Base-by-base conservation (phyloP, 2,329 filamentous ascomycete genomes). In the Phyllosticta paracitricarpa region DNA sequence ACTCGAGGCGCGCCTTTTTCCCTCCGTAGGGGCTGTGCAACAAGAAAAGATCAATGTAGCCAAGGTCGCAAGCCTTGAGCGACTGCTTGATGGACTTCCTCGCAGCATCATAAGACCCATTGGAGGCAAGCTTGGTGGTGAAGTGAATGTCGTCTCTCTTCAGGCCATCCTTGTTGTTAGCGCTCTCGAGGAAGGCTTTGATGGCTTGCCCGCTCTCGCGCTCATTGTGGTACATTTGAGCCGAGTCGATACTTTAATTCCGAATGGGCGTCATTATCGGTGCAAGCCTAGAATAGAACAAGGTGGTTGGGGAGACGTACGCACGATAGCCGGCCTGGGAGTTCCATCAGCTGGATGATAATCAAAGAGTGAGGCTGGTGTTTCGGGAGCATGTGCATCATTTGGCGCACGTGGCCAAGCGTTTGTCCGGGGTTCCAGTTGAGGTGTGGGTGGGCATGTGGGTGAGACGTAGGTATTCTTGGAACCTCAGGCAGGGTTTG, bases 21-120 rank as follows among this genome's bases (percentile, higher is more conserved):
- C 89, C 89, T 5, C 89, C 89, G 66, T 90, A 90, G 0, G 89
- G 90, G 56, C 85, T 88, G 69, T 94, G 90, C 61, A 94, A 77
- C 10, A 95, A 77, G 71, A 93, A 92, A 54, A 94, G 72, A 68
- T 94, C 89, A 61, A 93, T 84, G 71, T 92, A 91, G 0, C 84
- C 87, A 30, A 92, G 74, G 0, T 84, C 87, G 25, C 83, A 85
- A 61, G 82, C 81, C 55, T 84, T 79, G 3, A 91, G 78, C 30
- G 83, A 87, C 69, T 82, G 71, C 64, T 79, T 83, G 65, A 94
- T 89, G 0, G 87, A 85, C 63, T 76, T 77, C 57, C 86, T 81
- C 25, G 88, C 88, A 3, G 78, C 76, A n/a, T 87, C 81, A 71
- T 92, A 93, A 4, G 81, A 81, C 1, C 79, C 79, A 69, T 86